Evolutionary conservation across 129 eudicot genomes (phyloP), one percentile per base, ranked within the genome.

Genomic region (Cynara cardunculus): DNA sequence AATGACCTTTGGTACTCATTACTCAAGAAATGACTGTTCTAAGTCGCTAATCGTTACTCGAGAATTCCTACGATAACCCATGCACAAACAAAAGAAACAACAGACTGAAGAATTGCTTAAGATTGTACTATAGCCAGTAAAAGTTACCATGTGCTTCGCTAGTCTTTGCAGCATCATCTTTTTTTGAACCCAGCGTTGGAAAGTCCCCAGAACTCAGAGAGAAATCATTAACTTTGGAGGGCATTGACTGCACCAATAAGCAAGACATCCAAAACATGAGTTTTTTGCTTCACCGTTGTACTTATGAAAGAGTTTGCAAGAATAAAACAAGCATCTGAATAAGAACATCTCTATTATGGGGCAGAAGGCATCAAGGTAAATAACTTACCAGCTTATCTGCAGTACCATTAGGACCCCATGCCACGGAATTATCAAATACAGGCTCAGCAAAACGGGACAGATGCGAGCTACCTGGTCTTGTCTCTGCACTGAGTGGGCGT

Each of bases 401-500:
- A 76, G 88, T 70, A 69, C 83, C 87, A 62, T 79, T 84, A 30
- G 92, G 84, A 65, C 89, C 97, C 94, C 94, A 87, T n/a, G 91
- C 84, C 67, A 53, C 87, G 27, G 90, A 74, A 84, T 69, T 85
- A 74, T 95, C 97, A 68, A 90, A 80, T 2, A 34, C 83, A 73
- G 96, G 90, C 72, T 96, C 99, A 35, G 99, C 99, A 90, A 96
- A 96, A 68, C 97, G 88, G 25, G 99, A 96, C 9, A 92, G 86
- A 76, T 89, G 97, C 61, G 99, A 92, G 87, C 99, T 96, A 72
- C 89, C 89, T 25, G 99, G 99, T 84, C 99, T 90, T 27, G 94
- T 89, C 62, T 96, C 99, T 78, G 99, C 97, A 91, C 99, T 96
- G 81, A 73, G 92, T 71, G 99, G 99, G 14, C 97, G 95, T 78